Evolutionary conservation across 352 stramenopile species (phyloP), one percentile per base, ranked within the genome.

Genomic region (Ophiocytium majus): DNA sequence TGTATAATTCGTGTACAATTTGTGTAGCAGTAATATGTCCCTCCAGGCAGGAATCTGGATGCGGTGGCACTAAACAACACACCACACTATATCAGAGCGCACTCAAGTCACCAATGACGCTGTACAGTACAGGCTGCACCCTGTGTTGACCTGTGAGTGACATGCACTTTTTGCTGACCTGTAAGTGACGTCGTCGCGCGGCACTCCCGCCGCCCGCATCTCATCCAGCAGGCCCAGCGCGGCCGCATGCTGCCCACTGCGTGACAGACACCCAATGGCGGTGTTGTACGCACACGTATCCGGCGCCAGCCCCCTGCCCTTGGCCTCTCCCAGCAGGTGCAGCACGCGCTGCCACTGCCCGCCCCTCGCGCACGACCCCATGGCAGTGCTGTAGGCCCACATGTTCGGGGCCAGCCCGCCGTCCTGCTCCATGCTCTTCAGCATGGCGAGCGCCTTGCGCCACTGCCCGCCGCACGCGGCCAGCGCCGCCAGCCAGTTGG

Each of bases 381-480:
- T 88, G 23, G 82, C 85, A 28, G 82, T 86, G 80, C 88, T 89
- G 82, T 79, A 86, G 64, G 50, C 80, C 28, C 87, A 36, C n/a
- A 88, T 79, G 35, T 87, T 63, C 5, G 85, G 85, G 31, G 33
- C 5, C 1, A 84, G 37, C 63, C 57, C 50, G 31, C 64, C 64
- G 17, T 78, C 43, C 35, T 43, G 50, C 19, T 79, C 57, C 82
- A 86, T 86, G 33, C 76, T 63, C 1, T 75, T 31, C 75, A 86
- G 82, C 10, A 86, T 71, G 0, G 36, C 50, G 50, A 86, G 76
- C 57, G 82, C 82, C 57, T 49, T 28, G 32, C 82, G 75, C 82
- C 82, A 76, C 37, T 86, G 49, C 19, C 50, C 76, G 10, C 82
- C 82, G 32, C 74, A 86, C 28, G 78, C 71, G 34, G 82, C 81